A percentile compares a stretch with the other conserved stretches of the same genome.
These are phyloP conservation scores for Paramecium sonneborni DNA, from an alignment of 73 alveolate species.

Conservation along the genomic window DNA sequence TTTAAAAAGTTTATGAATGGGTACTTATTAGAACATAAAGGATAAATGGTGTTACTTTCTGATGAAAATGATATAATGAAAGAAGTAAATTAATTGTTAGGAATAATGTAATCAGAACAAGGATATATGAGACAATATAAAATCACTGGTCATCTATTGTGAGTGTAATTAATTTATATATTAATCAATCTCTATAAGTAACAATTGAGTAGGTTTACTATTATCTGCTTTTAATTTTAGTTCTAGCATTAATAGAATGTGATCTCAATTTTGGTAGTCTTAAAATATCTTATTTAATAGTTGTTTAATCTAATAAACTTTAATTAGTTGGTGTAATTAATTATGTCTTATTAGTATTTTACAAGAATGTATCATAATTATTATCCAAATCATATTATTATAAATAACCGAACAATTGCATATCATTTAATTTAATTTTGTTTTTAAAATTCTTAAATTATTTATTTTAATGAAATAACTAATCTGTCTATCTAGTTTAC, in stretches of 20 bases:
- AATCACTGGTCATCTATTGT: neutral
- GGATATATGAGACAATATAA: neutral
- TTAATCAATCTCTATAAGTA: constrained; percentile 32
- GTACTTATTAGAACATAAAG: neutral
- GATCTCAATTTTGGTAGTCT: constrained; percentile 17
- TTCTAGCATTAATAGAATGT: constrained; percentile 10
- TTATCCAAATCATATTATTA: neutral
- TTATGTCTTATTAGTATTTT: neutral
- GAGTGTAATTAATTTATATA: neutral
- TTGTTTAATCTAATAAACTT: neutral
- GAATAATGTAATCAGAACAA: neutral
- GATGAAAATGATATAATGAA: neutral
- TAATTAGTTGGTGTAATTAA: neutral
- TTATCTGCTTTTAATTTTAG: neutral
- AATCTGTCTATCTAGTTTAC: neutral
- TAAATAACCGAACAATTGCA: neutral
- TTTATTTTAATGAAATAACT: neutral
- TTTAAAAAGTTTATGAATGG: neutral
- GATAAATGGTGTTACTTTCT: neutral
- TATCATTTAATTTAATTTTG: neutral
- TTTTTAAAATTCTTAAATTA: neutral
- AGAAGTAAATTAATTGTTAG: neutral
- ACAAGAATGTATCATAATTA: neutral
- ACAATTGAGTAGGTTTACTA: neutral
- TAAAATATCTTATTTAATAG: neutral